Evolutionary conservation across 495 filamentous ascomycete genomes (phyloP), one percentile per base, ranked within the genome.

Genomic region (Rusavskia elegans): DNA sequence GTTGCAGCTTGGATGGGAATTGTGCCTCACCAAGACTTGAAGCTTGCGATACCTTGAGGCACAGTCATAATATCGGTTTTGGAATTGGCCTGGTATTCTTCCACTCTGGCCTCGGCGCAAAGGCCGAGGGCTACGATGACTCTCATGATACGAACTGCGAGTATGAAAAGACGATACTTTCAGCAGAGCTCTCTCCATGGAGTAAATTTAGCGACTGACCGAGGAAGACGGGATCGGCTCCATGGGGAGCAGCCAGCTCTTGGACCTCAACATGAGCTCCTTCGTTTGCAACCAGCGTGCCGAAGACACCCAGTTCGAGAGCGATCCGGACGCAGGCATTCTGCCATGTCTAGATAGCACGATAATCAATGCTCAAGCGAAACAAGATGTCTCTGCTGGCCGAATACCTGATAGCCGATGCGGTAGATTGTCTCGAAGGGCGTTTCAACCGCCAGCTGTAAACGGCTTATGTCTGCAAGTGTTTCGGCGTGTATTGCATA

Each of bases 301-400:
- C 35, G 35, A 52, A 44, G 14, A 56, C 25, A 16, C 54, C 54
- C 29, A 56, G 21, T 17, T 52, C 55, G 48, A 69, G 65, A 23
- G 56, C 60, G 6, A 55, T 58, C 14, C 67, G 50, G n/a, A 69
- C 45, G 5, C 58, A 57, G 7, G 56, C 61, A 44, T 66, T 66
- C 10, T 20, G 40, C 40, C 40, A 42, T 20, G 40, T 42, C 40
- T 42, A 5, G 2, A 19, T 19, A 10, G 8, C 16, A 42, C 16
- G n/a, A 42, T n/a, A n/a, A n/a, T n/a, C n/a, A n/a, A n/a, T n/a
- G n/a, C n/a, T n/a, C n/a, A n/a, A n/a, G n/a, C n/a, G n/a, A n/a
- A n/a, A n/a, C n/a, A n/a, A n/a, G n/a, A n/a, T 42, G 14, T 16
- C 13, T 8, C n/a, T 2, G 16, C 7, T 2, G 39, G 16, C 1